Conservation (phyloP, 352 stramenopile species). For the Phytophthora fragariaefolia region DNA sequence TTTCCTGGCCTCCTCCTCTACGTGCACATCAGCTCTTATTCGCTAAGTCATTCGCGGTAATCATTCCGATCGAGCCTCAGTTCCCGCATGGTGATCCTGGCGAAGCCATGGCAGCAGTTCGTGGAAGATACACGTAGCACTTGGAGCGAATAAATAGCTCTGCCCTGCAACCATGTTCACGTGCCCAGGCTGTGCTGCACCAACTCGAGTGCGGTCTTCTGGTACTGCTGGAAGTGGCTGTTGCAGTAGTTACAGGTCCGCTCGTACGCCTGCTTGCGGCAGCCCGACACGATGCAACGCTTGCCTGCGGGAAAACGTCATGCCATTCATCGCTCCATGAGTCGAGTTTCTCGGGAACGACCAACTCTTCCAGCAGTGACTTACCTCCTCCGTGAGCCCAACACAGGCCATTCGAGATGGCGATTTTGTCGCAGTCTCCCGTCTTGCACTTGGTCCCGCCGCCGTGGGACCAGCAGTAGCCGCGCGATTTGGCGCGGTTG, state of each 20-base stretch:
- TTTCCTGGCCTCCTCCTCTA: constrained; percentile 20
- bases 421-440: constrained; percentile 68
- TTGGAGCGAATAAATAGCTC: constrained; percentile 25
- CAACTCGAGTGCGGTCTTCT: constrained; percentile 19
- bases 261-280: constrained; percentile 66
- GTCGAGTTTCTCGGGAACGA: not conserved
- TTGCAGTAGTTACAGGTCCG: constrained; percentile 74
- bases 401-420: constrained; percentile 74
- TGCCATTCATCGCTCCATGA: not conserved
- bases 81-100: constrained; percentile 5
- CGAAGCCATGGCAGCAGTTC: not conserved
- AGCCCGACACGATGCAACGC: constrained; percentile 54
- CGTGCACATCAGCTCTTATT: constrained; percentile 11
- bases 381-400: constrained; percentile 76
- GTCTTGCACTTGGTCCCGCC: constrained; percentile 78
- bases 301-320: constrained; percentile 35
- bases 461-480: constrained; percentile 84
- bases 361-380: not conserved
- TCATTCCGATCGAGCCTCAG: not conserved
- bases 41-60: not conserved
- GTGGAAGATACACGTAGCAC: constrained; percentile 1
- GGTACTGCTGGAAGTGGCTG: constrained; percentile 52
- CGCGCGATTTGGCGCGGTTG: constrained; percentile 79
- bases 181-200: constrained; percentile 4
- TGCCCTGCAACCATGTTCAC: not conserved